Base-by-base conservation (phyloP, 306 rosid genomes). In the Lathyrus aphaca region DNA sequence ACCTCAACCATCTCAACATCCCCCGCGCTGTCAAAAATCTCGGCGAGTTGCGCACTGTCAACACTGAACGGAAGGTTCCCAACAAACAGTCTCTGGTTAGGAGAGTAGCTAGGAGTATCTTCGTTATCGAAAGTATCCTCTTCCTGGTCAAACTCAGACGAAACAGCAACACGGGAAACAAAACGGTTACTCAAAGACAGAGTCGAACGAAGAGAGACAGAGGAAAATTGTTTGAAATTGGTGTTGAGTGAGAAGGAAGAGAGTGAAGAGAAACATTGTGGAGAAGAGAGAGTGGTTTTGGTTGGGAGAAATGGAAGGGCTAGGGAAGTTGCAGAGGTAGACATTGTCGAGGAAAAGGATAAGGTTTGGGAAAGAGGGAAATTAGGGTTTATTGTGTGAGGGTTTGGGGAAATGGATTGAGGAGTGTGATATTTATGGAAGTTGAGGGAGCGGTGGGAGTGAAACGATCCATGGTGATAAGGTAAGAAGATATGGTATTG, bases 21-120 rank as follows among this genome's bases (percentile, higher is more conserved):
- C n/a, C 96, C 99, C 25, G 92, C 86, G 35, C 71, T 73, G 45
- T 79, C 90, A 38, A 95, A 95, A 29, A 95, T 61, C 1, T 82
- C 88, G n/a, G 97, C 97, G 18, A 95, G 92, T 74, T 91, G 86
- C 5, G 95, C 89, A 62, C 99, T 94, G 79, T 91, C 99, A 3
- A 73, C 84, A 3, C 8, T 81, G 77, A 95, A 95, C 18, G 99
- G 96, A 67, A 91, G 91, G 74, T 95, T 91, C 2, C 96, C 99
- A 8, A 95, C 96, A 27, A 91, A 91, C 76, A 95, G 82, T 35
- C 89, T 86, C 14, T 75, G 87, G 71, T 86, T 95, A 4, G 89
- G 74, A 40, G 87, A 21, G 86, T 74, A 88, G 27, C 48, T 51
- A 5, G 18, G 56, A 1, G 45, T 79, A 1, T 73, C 87, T 0